Evolutionary conservation across 2,329 filamentous ascomycete genomes (phyloP).

Genomic region (Cytospora piceae): DNA sequence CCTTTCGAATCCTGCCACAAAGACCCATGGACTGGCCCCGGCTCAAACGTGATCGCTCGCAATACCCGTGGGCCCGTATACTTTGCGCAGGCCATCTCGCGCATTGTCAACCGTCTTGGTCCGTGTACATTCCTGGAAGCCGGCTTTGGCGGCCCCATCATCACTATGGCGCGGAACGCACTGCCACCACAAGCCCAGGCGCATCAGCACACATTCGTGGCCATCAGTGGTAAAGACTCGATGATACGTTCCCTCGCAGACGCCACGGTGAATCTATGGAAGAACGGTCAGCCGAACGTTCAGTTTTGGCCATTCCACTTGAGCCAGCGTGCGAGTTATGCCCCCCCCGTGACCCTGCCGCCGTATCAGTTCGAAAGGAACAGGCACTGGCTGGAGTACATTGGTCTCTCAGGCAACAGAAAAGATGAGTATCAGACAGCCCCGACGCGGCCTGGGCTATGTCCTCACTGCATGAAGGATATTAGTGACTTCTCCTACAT

Average conservation of each 20-base stretch:
- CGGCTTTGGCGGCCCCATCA: constrained; percentile 30
- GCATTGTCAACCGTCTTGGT: constrained; percentile 34
- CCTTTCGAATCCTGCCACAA: constrained; percentile 35
- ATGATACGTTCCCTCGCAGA: constrained; percentile 4
- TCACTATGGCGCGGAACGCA: constrained; percentile 39
- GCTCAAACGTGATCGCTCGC: constrained; percentile 31
- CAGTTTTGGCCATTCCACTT: constrained; percentile 36
- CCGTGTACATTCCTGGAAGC: constrained; percentile 20
- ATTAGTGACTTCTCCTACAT: too few relatives aligned
- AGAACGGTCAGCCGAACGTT: constrained; percentile 19
- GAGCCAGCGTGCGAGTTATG: constrained; percentile 5
- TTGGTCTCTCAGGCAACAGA: too few relatives aligned
- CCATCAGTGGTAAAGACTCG: constrained; percentile 3
- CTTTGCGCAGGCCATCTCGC: constrained; percentile 38
- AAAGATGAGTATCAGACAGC: too few relatives aligned
- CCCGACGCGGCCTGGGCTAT: too few relatives aligned
- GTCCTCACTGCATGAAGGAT: too few relatives aligned
- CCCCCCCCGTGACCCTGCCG: constrained; percentile 33
- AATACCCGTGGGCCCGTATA: constrained; percentile 42
- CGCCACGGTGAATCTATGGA: constrained; percentile 31
- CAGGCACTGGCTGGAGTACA: constrained; percentile 32
- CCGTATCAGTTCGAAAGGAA: constrained; percentile 38
- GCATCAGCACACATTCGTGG: constrained; percentile 12
- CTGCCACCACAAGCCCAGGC: constrained; percentile 17
- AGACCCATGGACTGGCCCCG: constrained; percentile 1